These are phyloP conservation scores for Solanum boliviense DNA, from an alignment of 257 asterid genomes.

Conservation along the genomic window DNA sequence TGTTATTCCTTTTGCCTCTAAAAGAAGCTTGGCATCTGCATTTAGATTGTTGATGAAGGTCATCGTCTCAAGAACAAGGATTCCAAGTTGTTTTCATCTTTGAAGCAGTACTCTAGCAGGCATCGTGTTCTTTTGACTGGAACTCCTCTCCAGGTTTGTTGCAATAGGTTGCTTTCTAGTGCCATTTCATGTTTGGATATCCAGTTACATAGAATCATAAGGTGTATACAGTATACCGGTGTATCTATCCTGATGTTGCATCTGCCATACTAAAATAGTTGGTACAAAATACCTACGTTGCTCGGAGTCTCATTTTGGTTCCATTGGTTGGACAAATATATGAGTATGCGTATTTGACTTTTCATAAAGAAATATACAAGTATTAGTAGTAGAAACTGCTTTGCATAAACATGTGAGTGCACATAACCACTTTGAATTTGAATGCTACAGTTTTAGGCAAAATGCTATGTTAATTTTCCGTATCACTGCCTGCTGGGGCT, in stretches of 20 bases:
- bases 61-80: slow-evolving; percentile 98
- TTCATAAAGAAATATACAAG: background rate
- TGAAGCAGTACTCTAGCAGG: slow-evolving; percentile 73
- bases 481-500: background rate
- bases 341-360: background rate
- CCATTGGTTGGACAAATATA: background rate
- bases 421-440: background rate
- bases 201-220: background rate
- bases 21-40: slow-evolving; percentile 9
- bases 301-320: background rate
- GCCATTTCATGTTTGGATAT: background rate
- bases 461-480: background rate
- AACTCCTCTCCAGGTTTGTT: slow-evolving; percentile 92
- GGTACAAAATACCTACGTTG: background rate
- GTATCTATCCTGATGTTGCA: background rate
- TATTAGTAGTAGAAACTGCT: background rate
- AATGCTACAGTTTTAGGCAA: background rate
- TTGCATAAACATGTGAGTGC: background rate
- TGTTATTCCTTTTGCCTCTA: slow-evolving; percentile 9
- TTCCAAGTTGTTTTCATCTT: slow-evolving; percentile 68
- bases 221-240: background rate
- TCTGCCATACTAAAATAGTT: background rate
- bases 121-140: slow-evolving; percentile 96
- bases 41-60: slow-evolving; percentile 98
- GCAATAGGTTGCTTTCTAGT: background rate